Evolutionary conservation across 306 rosid genomes (phyloP).

Genomic region (Ammopiptanthus mongolicus): DNA sequence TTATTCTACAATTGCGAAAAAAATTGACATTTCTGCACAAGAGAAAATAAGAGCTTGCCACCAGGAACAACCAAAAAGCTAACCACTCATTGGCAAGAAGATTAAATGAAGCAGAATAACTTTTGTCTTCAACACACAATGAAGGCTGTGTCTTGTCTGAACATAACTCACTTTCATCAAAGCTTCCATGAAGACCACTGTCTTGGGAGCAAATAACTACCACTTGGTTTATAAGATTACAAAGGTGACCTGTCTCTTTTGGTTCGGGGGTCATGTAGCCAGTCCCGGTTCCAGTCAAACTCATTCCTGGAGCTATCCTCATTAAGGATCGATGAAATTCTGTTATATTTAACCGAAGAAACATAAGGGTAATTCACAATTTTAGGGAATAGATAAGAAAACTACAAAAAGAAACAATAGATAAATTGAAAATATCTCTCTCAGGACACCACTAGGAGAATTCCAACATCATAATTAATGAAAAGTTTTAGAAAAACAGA

Average conservation of each 20-base stretch:
- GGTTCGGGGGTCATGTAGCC: neutral
- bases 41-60: constrained; percentile 19
- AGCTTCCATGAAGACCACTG: neutral
- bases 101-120: constrained; percentile 10
- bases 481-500: neutral
- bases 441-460: neutral
- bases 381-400: neutral
- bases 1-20: neutral
- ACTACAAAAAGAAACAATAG: neutral
- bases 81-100: neutral
- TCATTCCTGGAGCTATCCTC: constrained; percentile 6
- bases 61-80: constrained; percentile 27
- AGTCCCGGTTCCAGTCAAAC: neutral
- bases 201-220: neutral
- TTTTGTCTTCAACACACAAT: neutral
- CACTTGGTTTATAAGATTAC: constrained; percentile 14
- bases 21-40: neutral
- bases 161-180: neutral
- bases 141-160: neutral
- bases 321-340: neutral
- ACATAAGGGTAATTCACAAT: neutral
- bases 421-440: neutral
- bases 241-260: neutral
- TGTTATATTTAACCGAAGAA: constrained; percentile 7
- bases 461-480: neutral